Evolutionary conservation across 2,329 filamentous ascomycete species (phyloP).

Genomic region (Tolypocladium inflatum): DNA sequence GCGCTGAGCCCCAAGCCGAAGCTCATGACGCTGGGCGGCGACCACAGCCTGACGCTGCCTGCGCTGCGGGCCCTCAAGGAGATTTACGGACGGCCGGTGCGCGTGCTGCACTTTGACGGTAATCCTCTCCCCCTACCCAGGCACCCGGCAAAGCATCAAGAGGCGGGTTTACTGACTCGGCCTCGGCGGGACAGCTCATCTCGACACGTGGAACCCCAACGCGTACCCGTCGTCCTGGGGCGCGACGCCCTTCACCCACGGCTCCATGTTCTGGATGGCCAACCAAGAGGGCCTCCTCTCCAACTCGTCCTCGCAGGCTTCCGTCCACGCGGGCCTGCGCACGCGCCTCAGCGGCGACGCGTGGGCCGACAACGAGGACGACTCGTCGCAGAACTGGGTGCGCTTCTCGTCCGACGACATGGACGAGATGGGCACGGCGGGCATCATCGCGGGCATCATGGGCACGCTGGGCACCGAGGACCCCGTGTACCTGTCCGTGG

Average conservation of each 20-base stretch:
- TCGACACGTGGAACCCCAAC: slow-evolving; percentile 78
- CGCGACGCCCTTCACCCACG: slow-evolving; percentile 65
- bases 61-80: slow-evolving; percentile 57
- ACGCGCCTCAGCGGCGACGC: slow-evolving; percentile 62
- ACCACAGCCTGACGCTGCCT: slow-evolving; percentile 62
- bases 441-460: slow-evolving; percentile 63
- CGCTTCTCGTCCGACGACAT: slow-evolving; percentile 77
- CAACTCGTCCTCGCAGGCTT: slow-evolving; percentile 58
- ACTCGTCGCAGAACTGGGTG: slow-evolving; percentile 67
- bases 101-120: slow-evolving; percentile 65
- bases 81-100: slow-evolving; percentile 51
- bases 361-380: slow-evolving; percentile 60
- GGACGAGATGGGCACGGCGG: slow-evolving; percentile 66
- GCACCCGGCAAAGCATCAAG: too few species aligned
- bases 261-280: slow-evolving; percentile 87
- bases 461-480: slow-evolving; percentile 61
- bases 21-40: slow-evolving; percentile 62
- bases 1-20: slow-evolving; percentile 33
- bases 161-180: background rate
- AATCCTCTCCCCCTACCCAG: background rate
- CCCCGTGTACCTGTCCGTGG: slow-evolving; percentile 70
- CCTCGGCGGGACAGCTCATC: slow-evolving; percentile 36
- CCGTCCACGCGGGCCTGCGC: slow-evolving; percentile 74
- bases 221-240: slow-evolving; percentile 73
- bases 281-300: slow-evolving; percentile 69